Evolutionary conservation across 2,329 filamentous ascomycete genomes (phyloP), one percentile per base, ranked within the genome.

Genomic region (Sporothrix brasiliensis): DNA sequence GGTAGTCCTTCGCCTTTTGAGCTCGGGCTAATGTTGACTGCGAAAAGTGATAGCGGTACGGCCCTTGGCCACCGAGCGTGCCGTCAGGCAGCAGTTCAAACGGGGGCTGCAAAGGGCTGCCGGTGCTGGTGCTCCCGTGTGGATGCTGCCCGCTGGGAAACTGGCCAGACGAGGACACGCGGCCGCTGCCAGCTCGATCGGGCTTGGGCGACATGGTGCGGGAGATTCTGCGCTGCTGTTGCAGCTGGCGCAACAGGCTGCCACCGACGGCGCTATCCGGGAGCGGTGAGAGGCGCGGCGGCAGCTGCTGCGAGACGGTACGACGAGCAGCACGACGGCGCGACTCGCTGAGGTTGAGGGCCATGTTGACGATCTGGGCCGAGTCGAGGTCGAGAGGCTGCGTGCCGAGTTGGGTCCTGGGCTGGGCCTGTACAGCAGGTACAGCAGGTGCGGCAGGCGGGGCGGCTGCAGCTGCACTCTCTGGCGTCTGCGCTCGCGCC

Each of bases 291-390:
- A 85, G 81, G 53, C 81, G 83, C 61, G 83, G 86, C 41, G 81
- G 87, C 49, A 81, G 82, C 69, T 79, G 86, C 77, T 77, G 87
- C 69, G 76, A 87, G 74, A 79, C 85, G 78, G 78, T 88, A 79
- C 82, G 86, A 79, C 83, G 87, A 79, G 81, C 88, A 72, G 83
- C 91, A 80, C 85, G 85, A 77, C 88, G 88, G 74, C 89, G 88
- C 76, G 90, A 92, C 79, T 97, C 93, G 81, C 92, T 97, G 66
- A 98, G 81, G 74, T 91, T 95, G 75, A 98, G 81, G 1, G 94
- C 94, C 87, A 98, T 92, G 76, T 93, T 93, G 54, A 98, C 93
- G 73, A 98, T 96, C 79, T 97, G 92, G 4, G 91, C 88, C 9
- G 94, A 91, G 76, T 97, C 94, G 72, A 91, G 85, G 75, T 93